Evolutionary conservation across 345 rosid genomes (phyloP).

Genomic region (Acer yangbiense): DNA sequence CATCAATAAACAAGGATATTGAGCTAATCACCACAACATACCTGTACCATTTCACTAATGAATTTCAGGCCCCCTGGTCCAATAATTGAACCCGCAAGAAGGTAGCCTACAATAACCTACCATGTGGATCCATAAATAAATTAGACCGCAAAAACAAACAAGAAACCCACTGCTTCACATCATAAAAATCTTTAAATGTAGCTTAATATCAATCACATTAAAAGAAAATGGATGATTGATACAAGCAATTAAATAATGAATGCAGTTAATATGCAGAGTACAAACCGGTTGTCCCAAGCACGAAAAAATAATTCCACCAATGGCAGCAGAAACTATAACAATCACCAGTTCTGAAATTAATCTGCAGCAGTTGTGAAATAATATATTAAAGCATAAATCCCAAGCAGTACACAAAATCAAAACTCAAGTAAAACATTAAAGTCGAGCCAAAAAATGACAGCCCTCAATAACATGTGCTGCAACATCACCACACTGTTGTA

Average conservation of each 20-base stretch:
- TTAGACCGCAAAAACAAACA: slow-evolving; percentile 3
- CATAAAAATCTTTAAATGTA: slow-evolving; percentile 16
- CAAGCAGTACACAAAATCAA: slow-evolving; percentile 19
- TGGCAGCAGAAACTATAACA: slow-evolving; percentile 95
- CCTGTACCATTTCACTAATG: slow-evolving; percentile 99
- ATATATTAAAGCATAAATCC: slow-evolving; percentile 25
- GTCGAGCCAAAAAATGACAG: neutral
- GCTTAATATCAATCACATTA: slow-evolving; percentile 12
- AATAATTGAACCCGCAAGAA: slow-evolving; percentile 92
- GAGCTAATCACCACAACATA: slow-evolving; percentile 26
- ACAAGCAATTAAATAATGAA: slow-evolving; percentile 23
- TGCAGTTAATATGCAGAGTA: slow-evolving; percentile 19
- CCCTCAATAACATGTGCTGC: neutral
- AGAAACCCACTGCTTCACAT: neutral
- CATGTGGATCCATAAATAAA: neutral
- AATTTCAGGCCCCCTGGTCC: slow-evolving; percentile 99
- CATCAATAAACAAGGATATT: neutral
- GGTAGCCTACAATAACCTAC: slow-evolving; percentile 97
- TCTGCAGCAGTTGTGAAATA: slow-evolving; percentile 45
- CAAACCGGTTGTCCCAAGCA: slow-evolving; percentile 98
- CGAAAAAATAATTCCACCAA: slow-evolving; percentile 94
- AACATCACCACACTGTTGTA: neutral
- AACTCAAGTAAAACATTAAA: slow-evolving; percentile 8
- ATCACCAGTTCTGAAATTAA: slow-evolving; percentile 97
- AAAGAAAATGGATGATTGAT: neutral